phyloP scores from a whole-genome alignment of 2,329 filamentous ascomycete genomes.

The Sporothrix euskadiensis region DNA sequence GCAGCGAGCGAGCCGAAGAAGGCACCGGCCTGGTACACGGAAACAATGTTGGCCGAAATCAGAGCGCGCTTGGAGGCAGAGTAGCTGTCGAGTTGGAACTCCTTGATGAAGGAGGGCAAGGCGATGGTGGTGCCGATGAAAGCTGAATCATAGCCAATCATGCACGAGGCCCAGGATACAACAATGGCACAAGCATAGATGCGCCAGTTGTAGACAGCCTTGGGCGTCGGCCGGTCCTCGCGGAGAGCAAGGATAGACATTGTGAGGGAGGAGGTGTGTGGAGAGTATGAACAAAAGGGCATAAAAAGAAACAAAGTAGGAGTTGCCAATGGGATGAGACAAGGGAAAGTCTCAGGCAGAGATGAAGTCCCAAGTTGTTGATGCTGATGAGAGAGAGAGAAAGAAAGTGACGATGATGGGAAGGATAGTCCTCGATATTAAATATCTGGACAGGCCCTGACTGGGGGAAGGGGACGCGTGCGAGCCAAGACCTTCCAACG shows the following conservation, averaged over 20 bases:
- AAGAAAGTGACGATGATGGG: background rate
- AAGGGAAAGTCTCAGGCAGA: background rate
- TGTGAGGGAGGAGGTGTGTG: background rate
- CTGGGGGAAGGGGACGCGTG: background rate
- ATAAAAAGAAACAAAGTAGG: background rate
- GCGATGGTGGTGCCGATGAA: slow-evolving; percentile 78
- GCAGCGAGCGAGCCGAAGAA: slow-evolving; percentile 77
- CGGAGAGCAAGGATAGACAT: slow-evolving; percentile 51
- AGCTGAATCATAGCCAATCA: slow-evolving; percentile 66
- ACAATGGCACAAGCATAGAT: slow-evolving; percentile 57
- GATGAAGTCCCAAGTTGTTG: background rate
- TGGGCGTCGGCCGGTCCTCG: slow-evolving; percentile 59
- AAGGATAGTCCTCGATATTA: background rate
- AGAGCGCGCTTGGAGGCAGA: slow-evolving; percentile 52
- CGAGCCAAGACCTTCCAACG: background rate
- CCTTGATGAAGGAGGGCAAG: slow-evolving; percentile 65
- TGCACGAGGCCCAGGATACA: slow-evolving; percentile 58
- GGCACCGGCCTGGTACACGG: slow-evolving; percentile 77
- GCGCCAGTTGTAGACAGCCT: slow-evolving; percentile 61
- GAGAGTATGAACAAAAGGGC: background rate
- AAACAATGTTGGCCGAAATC: slow-evolving; percentile 74
- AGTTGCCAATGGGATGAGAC: background rate
- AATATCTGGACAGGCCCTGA: background rate
- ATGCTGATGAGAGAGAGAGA: background rate
- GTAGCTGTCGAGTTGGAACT: slow-evolving; percentile 65